Percentiles rank a stretch among this genome's conserved stretches.
Evolutionary conservation across 495 filamentous ascomycete species (phyloP).

Genomic region (Xylaria intraflava): DNA sequence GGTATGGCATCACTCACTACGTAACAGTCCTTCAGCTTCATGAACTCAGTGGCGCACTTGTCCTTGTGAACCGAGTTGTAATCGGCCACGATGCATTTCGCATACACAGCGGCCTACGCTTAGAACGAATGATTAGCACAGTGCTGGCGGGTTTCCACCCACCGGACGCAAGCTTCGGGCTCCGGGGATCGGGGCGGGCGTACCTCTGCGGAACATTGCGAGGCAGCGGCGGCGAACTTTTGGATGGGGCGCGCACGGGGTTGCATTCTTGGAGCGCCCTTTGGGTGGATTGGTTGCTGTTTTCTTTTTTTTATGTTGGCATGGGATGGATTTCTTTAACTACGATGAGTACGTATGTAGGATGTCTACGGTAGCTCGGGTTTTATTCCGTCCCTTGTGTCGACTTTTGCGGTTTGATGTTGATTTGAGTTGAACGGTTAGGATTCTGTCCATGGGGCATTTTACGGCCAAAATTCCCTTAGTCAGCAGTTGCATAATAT

Average conservation of each 20-base stretch:
- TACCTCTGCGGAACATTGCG: constrained; percentile 80
- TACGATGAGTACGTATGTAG: too few relatives aligned
- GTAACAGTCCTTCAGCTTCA: constrained; percentile 82
- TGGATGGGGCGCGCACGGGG: constrained; percentile 66
- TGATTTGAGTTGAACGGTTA: too few relatives aligned
- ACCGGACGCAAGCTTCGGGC: neutral
- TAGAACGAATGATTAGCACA: neutral
- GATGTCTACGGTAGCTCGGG: too few relatives aligned
- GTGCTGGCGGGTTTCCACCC: neutral
- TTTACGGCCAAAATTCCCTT: too few relatives aligned
- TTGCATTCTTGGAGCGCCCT: constrained; percentile 18
- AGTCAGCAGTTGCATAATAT: too few relatives aligned
- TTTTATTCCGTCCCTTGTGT: too few relatives aligned
- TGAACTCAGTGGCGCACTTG: constrained; percentile 81
- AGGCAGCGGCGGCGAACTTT: constrained; percentile 74
- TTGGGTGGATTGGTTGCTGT: neutral
- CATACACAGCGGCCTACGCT: constrained; percentile 71
- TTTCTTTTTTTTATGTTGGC: too few relatives aligned
- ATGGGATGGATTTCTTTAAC: neutral
- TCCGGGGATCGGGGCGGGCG: constrained; percentile 10
- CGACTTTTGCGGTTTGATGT: too few relatives aligned
- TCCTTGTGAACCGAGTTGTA: constrained; percentile 89
- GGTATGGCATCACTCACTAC: constrained; percentile 50
- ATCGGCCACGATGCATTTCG: constrained; percentile 85
- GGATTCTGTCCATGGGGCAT: too few relatives aligned